These are phyloP conservation scores for Noccaea bulbosa DNA, from an alignment of 345 rosid species.

Conservation along the genomic window DNA sequence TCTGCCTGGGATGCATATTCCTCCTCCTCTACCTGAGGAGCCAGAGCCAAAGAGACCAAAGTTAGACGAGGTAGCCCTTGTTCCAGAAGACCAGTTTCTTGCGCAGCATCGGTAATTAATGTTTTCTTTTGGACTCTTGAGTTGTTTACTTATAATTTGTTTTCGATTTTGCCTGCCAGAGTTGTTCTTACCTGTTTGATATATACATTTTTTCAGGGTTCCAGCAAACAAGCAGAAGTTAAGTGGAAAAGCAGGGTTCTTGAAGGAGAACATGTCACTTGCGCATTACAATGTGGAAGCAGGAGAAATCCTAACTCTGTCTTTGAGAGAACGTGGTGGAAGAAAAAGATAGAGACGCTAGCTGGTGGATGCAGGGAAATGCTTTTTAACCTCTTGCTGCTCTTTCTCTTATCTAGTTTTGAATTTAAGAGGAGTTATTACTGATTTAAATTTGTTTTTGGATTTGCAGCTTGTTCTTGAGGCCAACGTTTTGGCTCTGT, in stretches of 20 bases:
- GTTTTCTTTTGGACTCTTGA: not conserved
- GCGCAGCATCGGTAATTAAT: conserved; percentile 68
- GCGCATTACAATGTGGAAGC: conserved; percentile 74
- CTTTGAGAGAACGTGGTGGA: conserved; percentile 82
- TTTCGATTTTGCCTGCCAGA: not conserved
- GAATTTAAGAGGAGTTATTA: no score
- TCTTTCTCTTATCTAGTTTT: no score
- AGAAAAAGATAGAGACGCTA: conserved; percentile 64
- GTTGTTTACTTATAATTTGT: not conserved
- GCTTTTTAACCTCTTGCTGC: conserved; percentile 13
- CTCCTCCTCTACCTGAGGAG: conserved; percentile 95
- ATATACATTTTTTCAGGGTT: conserved; percentile 53
- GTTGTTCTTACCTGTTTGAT: not conserved
- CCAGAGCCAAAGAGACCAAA: conserved; percentile 89
- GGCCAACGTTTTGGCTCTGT: no score
- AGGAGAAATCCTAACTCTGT: conserved; percentile 63
- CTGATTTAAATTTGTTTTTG: no score
- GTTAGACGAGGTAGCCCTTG: conserved; percentile 73
- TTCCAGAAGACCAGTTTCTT: conserved; percentile 77
- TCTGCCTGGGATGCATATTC: conserved; percentile 61
- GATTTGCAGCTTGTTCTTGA: no score
- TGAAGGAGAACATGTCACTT: conserved; percentile 83
- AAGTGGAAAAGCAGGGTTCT: conserved; percentile 84
- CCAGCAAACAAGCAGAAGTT: conserved; percentile 83
- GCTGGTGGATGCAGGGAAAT: conserved; percentile 26